Evolutionary conservation across 345 rosid genomes (phyloP), one percentile per base, ranked within the genome.

Genomic region (Aurinia saxatilis): DNA sequence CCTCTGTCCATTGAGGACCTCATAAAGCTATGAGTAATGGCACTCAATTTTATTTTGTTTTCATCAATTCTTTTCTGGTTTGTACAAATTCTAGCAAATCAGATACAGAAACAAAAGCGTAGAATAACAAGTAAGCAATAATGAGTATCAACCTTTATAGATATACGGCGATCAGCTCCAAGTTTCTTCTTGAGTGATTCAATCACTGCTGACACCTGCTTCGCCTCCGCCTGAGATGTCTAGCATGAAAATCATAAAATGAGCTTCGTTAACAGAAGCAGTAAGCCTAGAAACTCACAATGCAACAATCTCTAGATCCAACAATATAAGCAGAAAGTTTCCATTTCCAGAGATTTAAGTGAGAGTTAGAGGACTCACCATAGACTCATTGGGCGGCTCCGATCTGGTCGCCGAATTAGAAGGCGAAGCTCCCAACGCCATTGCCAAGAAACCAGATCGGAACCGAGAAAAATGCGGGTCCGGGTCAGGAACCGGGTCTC

Each of bases 61-160:
- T 87, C 87, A 73, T 86, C 88, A 72, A 90, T 53, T 74, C 87
- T 80, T 82, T 79, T 80, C 99, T 93, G 82, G 33, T 67, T n/a
- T n/a, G n/a, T n/a, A n/a, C 64, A 46, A 23, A 7, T 16, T 27
- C 2, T 34, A 14, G 13, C 37, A 71, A 30, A 55, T 49, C 46
- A 62, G 39, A 67, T 11, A 8, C 35, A 50, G 63, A 61, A 53
- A 49, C 64, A 71, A 41, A 15, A 40, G 18, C 9, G 3, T 35
- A 25, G 23, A 59, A 7, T 11, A 12, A 42, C n/a, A n/a, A 42
- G 37, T 25, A 29, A 42, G 54, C 21, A 47, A 39, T 4, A 33
- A 49, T 9, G 33, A 50, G 7, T 10, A 52, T 15, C 8, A 13
- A 93, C 99, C 97, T 79, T 78, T 56, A 90, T 68, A 35, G 55